phyloP scores from a whole-genome alignment of 495 filamentous ascomycete genomes.

The Aspergillus mulundensis region DNA sequence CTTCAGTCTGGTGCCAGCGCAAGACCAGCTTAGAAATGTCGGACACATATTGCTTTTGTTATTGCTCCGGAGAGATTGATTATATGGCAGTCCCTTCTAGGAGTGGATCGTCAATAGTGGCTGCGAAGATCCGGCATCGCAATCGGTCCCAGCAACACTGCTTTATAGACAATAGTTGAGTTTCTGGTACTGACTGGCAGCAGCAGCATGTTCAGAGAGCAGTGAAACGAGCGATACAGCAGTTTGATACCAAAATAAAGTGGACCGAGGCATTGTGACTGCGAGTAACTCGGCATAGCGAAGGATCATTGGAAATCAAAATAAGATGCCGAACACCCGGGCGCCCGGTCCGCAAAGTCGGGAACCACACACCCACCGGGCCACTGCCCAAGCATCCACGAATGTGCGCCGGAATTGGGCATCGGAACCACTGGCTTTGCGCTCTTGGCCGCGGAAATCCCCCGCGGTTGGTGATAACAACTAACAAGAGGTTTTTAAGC shows the following conservation, averaged over 20 bases:
- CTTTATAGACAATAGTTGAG: no score
- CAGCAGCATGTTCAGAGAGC: no score
- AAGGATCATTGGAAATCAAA: neutral
- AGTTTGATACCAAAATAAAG: neutral
- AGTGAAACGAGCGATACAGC: no score
- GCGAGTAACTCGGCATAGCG: neutral
- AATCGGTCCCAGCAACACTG: no score
- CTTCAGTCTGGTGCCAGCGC: no score
- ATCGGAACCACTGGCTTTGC: neutral
- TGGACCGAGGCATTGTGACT: neutral
- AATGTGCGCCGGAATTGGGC: neutral
- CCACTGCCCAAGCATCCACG: neutral
- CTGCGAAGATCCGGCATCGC: no score
- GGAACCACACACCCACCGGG: neutral
- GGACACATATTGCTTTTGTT: no score
- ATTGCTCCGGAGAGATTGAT: no score
- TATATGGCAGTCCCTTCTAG: no score
- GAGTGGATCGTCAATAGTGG: no score
- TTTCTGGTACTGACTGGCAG: no score
- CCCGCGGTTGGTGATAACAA: neutral
- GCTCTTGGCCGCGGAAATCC: conserved; percentile 3
- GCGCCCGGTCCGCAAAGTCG: neutral
- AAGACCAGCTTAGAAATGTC: no score
- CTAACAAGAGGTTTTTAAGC: neutral
- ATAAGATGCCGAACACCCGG: neutral